Base-by-base conservation (phyloP, 345 rosid genomes). In the Dovyalis caffra region DNA sequence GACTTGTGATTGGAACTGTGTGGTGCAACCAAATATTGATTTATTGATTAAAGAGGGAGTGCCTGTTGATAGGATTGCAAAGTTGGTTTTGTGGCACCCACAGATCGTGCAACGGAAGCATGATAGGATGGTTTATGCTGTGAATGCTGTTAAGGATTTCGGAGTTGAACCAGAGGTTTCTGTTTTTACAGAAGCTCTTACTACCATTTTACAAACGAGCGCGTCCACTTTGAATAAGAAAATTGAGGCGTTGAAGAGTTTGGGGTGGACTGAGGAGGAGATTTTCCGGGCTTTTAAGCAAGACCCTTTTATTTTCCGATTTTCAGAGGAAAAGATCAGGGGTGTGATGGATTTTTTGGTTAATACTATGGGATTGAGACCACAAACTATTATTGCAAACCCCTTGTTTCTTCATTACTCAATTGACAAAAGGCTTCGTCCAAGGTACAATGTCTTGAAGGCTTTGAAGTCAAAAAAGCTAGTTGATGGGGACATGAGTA, bases 201-300 rank as follows among this genome's bases (percentile, higher is more conserved):
- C 64, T 20, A 74, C 58, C 5, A 74, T 74, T 38, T 2, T 76
- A 14, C 29, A 56, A 1, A 25, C 75, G 69, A 63, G 25, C 15
- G 79, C 66, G 4, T 18, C 72, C 2, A 74, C 72, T 25, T 71
- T 73, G 79, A 67, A 75, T 57, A 75, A 37, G 62, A 80, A 77
- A 70, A 68, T 80, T 7, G 77, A 77, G 47, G 3, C 77, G 16
- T 16, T 80, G 26, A 66, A 80, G 79, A 80, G 83, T 60, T 11
- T 76, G 45, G 86, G 86, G 1, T 83, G 79, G 77, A 76, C 62
- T 25, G 65, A 83, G 37, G 77, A 83, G 43, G 79, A 83, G 20
- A 76, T 77, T 47, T 35, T 73, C 2, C 28, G 33, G 11, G 58
- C 66, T 34, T 83, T 83, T 61, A 64, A 37, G 66, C 31, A 60